Percentiles rank a stretch among this genome's conserved stretches.
These are phyloP conservation scores for Populus tremula DNA, from an alignment of 345 rosid species.

Conservation along the genomic window DNA sequence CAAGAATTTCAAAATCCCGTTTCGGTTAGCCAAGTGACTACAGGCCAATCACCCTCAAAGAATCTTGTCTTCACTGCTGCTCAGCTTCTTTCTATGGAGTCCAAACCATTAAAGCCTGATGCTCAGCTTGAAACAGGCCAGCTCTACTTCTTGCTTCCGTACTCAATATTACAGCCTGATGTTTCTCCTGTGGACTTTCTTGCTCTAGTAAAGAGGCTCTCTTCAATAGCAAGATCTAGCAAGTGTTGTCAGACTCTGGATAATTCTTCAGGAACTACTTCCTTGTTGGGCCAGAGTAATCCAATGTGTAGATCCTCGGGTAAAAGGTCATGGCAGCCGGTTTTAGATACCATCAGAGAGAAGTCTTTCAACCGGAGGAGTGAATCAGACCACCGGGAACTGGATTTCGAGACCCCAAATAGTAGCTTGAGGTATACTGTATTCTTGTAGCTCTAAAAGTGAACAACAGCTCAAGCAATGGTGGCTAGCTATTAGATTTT, in stretches of 20 bases:
- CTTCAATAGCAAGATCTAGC: constrained; percentile 32
- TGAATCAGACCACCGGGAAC: constrained; percentile 39
- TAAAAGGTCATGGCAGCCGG: constrained; percentile 38
- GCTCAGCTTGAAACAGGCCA: constrained; percentile 35
- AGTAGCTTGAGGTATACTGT: background rate
- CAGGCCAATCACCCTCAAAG: constrained; percentile 22
- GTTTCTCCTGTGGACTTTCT: constrained; percentile 41
- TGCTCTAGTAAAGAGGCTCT: constrained; percentile 34
- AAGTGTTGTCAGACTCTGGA: background rate
- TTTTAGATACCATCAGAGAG: constrained; percentile 47
- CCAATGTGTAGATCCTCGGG: background rate
- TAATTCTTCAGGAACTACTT: constrained; percentile 5
- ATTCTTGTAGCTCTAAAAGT: background rate
- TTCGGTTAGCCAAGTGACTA: constrained; percentile 29
- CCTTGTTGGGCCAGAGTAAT: background rate
- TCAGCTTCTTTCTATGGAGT: constrained; percentile 30
- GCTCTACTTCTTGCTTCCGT: constrained; percentile 45
- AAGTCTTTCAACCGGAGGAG: constrained; percentile 40
- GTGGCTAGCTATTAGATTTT: background rate
- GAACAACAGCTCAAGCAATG: background rate
- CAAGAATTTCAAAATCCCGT: constrained; percentile 41
- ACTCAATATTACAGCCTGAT: constrained; percentile 33
- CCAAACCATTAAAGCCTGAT: constrained; percentile 31
- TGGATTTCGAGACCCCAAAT: background rate
- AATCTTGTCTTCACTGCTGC: constrained; percentile 42